Evolutionary conservation across 306 rosid genomes (phyloP), one percentile per base, ranked within the genome.

Genomic region (Trichosanthes cucumerina): DNA sequence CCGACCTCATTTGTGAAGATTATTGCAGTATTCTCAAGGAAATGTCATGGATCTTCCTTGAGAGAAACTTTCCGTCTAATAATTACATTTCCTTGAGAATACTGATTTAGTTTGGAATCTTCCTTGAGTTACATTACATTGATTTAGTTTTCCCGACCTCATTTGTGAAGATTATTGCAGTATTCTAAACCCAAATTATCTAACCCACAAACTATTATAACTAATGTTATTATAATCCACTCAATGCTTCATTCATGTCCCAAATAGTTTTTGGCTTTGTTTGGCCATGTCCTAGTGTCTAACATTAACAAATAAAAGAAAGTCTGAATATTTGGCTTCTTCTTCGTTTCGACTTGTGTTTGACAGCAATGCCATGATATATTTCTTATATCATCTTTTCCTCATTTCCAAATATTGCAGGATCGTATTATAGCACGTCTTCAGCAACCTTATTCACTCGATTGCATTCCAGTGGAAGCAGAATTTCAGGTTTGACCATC

Each of bases 391-490:
- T 41, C n/a, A 8, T 43, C 49, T 4, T 46, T 24, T 23, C 58
- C 38, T 46, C 39, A 49, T 49, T 46, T 62, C 33, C 23, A 83
- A 68, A 81, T 74, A 76, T 86, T 80, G 77, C 90, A 95, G 98
- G 97, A 95, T 79, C 97, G 99, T 68, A 92, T 95, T 43, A 90
- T 95, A 77, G 93, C 98, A 81, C 97, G 97, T 74, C 89, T 95
- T 76, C 99, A 92, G 86, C 99, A 95, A 78, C 99, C 99, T 16
- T 95, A 95, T 86, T 92, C 98, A 63, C 93, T 95, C 12, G 96
- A 95, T 81, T 95, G 99, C 90, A 92, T 95, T 83, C 99, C 97
- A 16, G 97, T 95, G n/a, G 99, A 92, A 82, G 97, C 99, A 80
- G 97, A 95, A 80, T 92, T 85, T 91, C 99, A 92, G 97, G 99